These are phyloP conservation scores for Takakia lepidozioides DNA, from an alignment of 225 moss, liverwort and hornwort species.

Conservation along the genomic window DNA sequence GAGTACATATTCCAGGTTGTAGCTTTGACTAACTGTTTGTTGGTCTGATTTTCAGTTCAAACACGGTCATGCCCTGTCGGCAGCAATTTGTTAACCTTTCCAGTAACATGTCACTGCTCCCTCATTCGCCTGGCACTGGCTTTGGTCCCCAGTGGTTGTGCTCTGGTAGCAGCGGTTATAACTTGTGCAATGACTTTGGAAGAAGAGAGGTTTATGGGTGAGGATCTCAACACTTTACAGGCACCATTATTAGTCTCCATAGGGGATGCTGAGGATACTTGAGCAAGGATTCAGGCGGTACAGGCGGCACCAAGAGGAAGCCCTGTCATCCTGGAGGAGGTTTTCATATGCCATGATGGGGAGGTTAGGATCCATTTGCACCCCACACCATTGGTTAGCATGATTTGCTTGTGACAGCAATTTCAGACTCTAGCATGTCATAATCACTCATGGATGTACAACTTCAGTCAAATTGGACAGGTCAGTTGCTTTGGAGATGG, in stretches of 20 bases:
- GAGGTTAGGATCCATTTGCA: constrained; percentile 80
- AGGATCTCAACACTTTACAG: constrained; percentile 17
- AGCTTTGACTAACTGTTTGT: too few relatives aligned
- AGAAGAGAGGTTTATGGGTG: constrained; percentile 15
- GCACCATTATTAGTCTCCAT: constrained; percentile 22
- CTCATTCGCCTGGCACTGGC: constrained; percentile 71
- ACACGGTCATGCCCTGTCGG: constrained; percentile 25
- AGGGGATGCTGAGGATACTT: background rate
- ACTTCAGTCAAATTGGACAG: too few relatives aligned
- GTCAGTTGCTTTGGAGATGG: too few relatives aligned
- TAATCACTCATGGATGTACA: too few relatives aligned
- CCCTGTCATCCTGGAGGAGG: constrained; percentile 42
- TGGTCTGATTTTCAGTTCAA: constrained; percentile 14
- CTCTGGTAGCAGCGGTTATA: constrained; percentile 62
- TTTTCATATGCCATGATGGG: constrained; percentile 75
- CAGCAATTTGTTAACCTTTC: constrained; percentile 26
- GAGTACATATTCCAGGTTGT: background rate
- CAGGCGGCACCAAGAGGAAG: constrained; percentile 17
- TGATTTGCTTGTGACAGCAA: too few relatives aligned
- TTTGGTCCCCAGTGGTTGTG: constrained; percentile 65
- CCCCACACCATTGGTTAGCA: constrained; percentile 11
- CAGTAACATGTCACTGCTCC: constrained; percentile 57
- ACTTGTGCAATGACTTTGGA: constrained; percentile 57
- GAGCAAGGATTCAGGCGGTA: constrained; percentile 10
- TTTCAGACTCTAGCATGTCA: too few relatives aligned